Evolutionary conservation across 2,329 filamentous ascomycete species (phyloP).

Genomic region (Alternaria arborescens): DNA sequence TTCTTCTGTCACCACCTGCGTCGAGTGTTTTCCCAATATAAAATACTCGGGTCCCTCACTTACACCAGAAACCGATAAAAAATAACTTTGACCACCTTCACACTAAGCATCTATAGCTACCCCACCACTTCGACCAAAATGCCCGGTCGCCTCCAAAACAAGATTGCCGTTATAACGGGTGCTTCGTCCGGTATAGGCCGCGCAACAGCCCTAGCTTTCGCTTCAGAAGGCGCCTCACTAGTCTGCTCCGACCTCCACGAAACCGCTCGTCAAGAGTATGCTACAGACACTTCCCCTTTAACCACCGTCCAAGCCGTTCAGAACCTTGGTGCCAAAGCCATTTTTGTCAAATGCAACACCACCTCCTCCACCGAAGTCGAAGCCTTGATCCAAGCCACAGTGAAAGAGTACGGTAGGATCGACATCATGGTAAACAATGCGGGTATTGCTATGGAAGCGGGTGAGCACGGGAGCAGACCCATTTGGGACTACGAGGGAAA

Average conservation of each 20-base stretch:
- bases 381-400: slow-evolving; percentile 51
- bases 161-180: slow-evolving; percentile 48
- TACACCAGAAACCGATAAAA: background rate
- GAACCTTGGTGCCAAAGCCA: slow-evolving; percentile 41
- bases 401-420: slow-evolving; percentile 59
- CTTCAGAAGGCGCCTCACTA: slow-evolving; percentile 43
- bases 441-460: slow-evolving; percentile 56
- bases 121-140: slow-evolving; percentile 13
- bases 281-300: slow-evolving; percentile 26
- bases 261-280: slow-evolving; percentile 23
- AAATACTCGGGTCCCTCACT: background rate
- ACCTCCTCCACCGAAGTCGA: slow-evolving; percentile 54
- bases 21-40: background rate
- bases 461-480: slow-evolving; percentile 30
- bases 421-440: slow-evolving; percentile 59
- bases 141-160: slow-evolving; percentile 37
- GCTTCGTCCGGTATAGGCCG: slow-evolving; percentile 47
- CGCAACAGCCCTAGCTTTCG: slow-evolving; percentile 44
- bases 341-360: slow-evolving; percentile 56
- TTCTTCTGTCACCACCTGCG: background rate
- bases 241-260: slow-evolving; percentile 44
- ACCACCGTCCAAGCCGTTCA: slow-evolving; percentile 43
- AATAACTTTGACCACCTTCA: background rate
- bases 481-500: slow-evolving; percentile 60
- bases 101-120: background rate